Evolutionary conservation across 148 eudicot species (phyloP).

Genomic region (Vaccinium vitisidaea): DNA sequence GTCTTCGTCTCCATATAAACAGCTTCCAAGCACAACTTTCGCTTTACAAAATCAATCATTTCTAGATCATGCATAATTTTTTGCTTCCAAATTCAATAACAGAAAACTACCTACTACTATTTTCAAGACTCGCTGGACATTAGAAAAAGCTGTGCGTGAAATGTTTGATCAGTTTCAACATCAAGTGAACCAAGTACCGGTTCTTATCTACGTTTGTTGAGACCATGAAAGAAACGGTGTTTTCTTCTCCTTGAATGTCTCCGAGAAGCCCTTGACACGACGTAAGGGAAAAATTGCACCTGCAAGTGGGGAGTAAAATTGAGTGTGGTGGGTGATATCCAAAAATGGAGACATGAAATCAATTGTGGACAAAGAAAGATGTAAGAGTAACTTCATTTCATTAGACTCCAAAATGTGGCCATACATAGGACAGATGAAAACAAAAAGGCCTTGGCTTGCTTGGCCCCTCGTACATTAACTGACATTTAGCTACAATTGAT

Average conservation of each 20-base stretch:
- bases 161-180: background rate
- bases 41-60: no score
- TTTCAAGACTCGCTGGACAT: background rate
- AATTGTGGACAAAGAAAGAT: background rate
- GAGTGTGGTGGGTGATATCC: background rate
- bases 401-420: background rate
- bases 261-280: slow-evolving; percentile 54
- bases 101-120: background rate
- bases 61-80: background rate
- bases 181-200: background rate
- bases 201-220: slow-evolving; percentile 39
- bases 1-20: no score
- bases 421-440: background rate
- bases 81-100: background rate
- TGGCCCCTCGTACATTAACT: background rate
- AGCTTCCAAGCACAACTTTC: background rate
- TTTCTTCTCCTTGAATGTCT: slow-evolving; percentile 75
- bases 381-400: no score
- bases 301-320: slow-evolving; percentile 23
- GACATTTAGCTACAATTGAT: background rate
- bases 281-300: slow-evolving; percentile 80
- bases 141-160: no score
- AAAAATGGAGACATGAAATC: background rate
- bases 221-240: slow-evolving; percentile 90
- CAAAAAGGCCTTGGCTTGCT: background rate